Evolutionary conservation across 2,329 filamentous ascomycete genomes (phyloP), one percentile per base, ranked within the genome.

Genomic region (Fonsecaea pugnacius): DNA sequence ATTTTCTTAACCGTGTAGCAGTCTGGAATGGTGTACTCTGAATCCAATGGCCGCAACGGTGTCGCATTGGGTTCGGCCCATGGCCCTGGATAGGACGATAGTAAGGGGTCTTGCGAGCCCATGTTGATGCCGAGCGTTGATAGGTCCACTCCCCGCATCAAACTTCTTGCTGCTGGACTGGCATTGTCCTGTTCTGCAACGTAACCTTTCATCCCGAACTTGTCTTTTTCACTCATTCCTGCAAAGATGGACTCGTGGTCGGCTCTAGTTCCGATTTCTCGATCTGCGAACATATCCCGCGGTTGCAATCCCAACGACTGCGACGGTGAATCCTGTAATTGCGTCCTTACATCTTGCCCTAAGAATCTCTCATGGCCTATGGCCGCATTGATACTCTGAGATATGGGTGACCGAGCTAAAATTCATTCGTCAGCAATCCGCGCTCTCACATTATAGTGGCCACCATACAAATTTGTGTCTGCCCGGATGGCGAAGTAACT

Each of bases 1-100:
- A 89, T 86, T 70, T 89, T 90, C 62, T 82, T 84, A 9, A 90
- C 87, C 10, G 81, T 86, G 73, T 90, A 90, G 64, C 87, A 88
- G 43, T 80, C 78, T 4, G 87, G 87, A 9, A 89, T 77, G 9
- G 80, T 82, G 74, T 87, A 90, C 66, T 89, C 86, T 21, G 87
- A 85, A 70, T 89, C 84, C 51, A 88, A 78, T 18, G 85, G 70
- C 48, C 67, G 68, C 12, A 69, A 84, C 24, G 85, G 83, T 50
- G 82, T 82, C 67, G 83, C 82, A 70, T 77, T 78, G 27, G 82
- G 79, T 51, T 86, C 83, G 56, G 85, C 84, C 70, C 89, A 89
- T 6, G 86, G 86, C 3, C 85, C 85, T 30, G 84, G 82, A 72
- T 89, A 89, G 1, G 83, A 86, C n/a, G 84, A 83, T 72, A 87